Base-by-base conservation (phyloP, 1,284 basidiomycete species). In the Ustilago xerochloae region DNA sequence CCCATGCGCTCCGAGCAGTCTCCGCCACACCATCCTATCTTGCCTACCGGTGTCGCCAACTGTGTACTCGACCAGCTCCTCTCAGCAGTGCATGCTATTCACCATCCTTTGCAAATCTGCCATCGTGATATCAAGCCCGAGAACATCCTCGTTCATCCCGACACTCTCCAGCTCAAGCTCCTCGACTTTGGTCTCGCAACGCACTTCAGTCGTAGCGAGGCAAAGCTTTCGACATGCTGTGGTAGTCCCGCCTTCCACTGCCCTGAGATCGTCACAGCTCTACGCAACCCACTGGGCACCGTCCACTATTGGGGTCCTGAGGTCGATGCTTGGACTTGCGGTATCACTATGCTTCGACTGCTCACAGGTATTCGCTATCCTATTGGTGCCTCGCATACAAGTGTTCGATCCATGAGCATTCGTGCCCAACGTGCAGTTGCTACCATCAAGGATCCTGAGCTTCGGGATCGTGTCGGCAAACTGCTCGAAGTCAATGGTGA, bases 151-250 rank as follows among this genome's bases (percentile, higher is more conserved):
- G 79, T 86, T 32, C 84, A 85, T 53, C 85, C 86, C 8, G 85
- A 82, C 18, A 82, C 83, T 0, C 66, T 85, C 1, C 75, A 82
- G 47, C 81, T 86, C 67, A 85, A 85, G 66, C 83, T 89, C 5
- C 85, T 89, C 38, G 88, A 89, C 75, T 87, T 89, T 55, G 88
- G 88, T 0, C 83, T 89, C 8, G 87, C 87, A 1, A 89, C 88
- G 0, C 87, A 88, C 68, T 89, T 85, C 72, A 87, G 87, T n/a
- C 81, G 85, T n/a, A 86, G 86, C 58, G 85, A 87, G 64, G 85
- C 88, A 4, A 87, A 87, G 68, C 84, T 89, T 59, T 87, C 87
- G 2, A 89, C 88, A 0, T 89, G 88, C 73, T 89, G 88, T 63
- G 88, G 88, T 6, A 85, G 84, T 54, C 86, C 87, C 0, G 87